Base-by-base conservation (phyloP, 805 yeast species). In the Yamadazyma kitorensis region DNA sequence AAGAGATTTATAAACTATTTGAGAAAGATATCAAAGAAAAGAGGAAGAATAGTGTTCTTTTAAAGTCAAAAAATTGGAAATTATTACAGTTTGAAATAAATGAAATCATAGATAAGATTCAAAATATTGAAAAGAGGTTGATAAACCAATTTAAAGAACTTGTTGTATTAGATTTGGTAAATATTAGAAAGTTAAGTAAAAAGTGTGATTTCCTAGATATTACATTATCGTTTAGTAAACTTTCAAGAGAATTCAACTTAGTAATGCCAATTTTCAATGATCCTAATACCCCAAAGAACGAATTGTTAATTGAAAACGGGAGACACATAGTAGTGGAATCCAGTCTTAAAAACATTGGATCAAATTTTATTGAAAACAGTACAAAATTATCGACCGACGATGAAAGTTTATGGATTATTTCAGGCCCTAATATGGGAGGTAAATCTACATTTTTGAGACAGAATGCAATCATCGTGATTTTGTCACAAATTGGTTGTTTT, bases 401-500 rank as follows among this genome's bases (percentile, higher is more conserved):
- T 9, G 31, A 27, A 6, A 49, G 42, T 20, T 22, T 48, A n/a
- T 68, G 81, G 53, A 68, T 88, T 10, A 75, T 88, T 13, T 80
- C 95, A 0, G 95, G 95, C 0, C 93, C 94, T 0, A 85, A 85
- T 47, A 84, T 85, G 89, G 95, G 95, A 6, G 95, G 95, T 1
- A 86, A 86, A 49, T 79, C 87, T 16, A 80, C 89, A 0, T 80
- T 76, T 48, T 82, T 83, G 17, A 69, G 87, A 33, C 89, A 83
- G 47, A 72, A 83, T 22, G 95, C 93, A 0, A 55, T 86, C 13
- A 68, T 78, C 11, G 78, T 76, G 10, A 76, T 86, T 5, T 59
- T 79, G 68, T 72, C 78, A 0, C 85, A 80, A 46, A 68, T 77
- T 18, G 85, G 85, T 0, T 68, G 82, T 38, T 85, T 64, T 52